Evolutionary conservation across 1,284 basidiomycete species (phyloP).

Genomic region (Apiotrichum domesticum): DNA sequence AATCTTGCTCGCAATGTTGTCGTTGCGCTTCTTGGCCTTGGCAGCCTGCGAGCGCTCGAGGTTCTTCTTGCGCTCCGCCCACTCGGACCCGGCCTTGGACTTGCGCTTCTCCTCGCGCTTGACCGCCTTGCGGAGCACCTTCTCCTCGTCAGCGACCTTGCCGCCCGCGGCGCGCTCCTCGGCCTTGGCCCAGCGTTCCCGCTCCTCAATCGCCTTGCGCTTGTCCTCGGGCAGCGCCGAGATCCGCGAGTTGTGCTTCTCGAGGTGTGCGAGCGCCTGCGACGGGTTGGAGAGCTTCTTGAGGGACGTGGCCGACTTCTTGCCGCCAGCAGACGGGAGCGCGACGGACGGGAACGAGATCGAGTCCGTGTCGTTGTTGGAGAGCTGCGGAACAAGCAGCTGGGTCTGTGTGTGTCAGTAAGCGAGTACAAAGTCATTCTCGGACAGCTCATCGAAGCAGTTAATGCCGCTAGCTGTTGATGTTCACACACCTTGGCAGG

Average conservation of each 20-base stretch:
- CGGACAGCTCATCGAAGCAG: no score
- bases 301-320: conserved; percentile 53
- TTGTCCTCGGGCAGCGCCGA: conserved; percentile 69
- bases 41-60: conserved; percentile 66
- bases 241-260: conserved; percentile 65
- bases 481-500: conserved; percentile 35
- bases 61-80: conserved; percentile 78
- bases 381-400: conserved; percentile 56
- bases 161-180: conserved; percentile 73
- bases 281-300: conserved; percentile 61
- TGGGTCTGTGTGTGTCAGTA: conserved; percentile 53
- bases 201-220: conserved; percentile 66
- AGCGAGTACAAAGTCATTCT: no score
- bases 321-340: conserved; percentile 47
- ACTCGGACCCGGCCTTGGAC: conserved; percentile 69
- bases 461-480: not conserved
- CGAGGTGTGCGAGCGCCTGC: conserved; percentile 73
- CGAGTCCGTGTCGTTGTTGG: conserved; percentile 46
- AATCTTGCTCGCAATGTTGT: conserved; percentile 76
- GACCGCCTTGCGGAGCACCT: conserved; percentile 74
- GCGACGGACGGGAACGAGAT: conserved; percentile 66
- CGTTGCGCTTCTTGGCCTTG: conserved; percentile 76
- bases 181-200: conserved; percentile 79
- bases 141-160: conserved; percentile 79
- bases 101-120: conserved; percentile 88